Evolutionary conservation across 495 filamentous ascomycete species (phyloP).

Genomic region (Extremus antarcticus): DNA sequence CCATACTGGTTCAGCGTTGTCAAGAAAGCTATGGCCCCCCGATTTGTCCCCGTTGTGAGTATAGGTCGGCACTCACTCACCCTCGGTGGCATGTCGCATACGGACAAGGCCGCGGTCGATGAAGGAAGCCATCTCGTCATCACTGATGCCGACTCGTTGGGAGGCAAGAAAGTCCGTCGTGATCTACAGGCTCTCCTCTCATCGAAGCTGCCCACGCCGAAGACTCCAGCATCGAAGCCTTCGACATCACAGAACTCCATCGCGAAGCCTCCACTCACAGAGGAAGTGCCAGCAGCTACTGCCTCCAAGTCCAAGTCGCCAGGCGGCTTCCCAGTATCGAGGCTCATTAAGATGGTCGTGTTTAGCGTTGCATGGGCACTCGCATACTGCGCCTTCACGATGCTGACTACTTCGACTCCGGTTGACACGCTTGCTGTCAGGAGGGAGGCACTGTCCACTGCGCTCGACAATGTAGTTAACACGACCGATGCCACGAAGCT

Average conservation of each 20-base stretch:
- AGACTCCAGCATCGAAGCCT: not conserved
- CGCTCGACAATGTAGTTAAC: too few species aligned
- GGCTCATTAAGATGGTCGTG: too few species aligned
- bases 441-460: not conserved
- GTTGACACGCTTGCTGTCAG: not conserved
- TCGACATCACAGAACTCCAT: too few species aligned
- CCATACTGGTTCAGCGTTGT: not conserved
- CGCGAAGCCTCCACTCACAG: too few species aligned
- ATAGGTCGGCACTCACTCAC: not conserved
- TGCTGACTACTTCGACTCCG: too few species aligned
- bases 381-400: too few species aligned
- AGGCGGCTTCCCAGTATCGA: too few species aligned
- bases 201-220: not conserved
- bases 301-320: too few species aligned
- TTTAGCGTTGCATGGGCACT: too few species aligned
- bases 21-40: not conserved
- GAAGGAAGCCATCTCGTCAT: not conserved
- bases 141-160: not conserved
- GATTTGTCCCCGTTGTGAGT: not conserved
- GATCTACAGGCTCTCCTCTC: not conserved
- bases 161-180: not conserved
- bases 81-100: not conserved
- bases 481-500: not conserved
- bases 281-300: too few species aligned
- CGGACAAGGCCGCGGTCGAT: not conserved